Evolutionary conservation across 345 rosid genomes (phyloP), one percentile per base, ranked within the genome.

Genomic region (Citrus trifoliata): DNA sequence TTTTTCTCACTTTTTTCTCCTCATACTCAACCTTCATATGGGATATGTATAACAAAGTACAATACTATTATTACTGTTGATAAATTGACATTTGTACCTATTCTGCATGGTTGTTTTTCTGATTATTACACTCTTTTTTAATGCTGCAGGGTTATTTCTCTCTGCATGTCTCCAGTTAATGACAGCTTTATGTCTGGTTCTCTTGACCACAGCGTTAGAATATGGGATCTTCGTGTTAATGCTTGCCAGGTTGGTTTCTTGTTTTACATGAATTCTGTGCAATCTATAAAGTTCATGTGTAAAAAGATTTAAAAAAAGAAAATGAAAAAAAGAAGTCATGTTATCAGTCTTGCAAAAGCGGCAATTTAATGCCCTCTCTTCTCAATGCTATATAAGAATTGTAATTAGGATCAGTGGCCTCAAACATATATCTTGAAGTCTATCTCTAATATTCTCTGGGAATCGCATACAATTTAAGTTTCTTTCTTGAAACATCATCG

Each of bases 171-270:
- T 38, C 99, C 98, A 5, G 84, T 93, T 33, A 96, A 96, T 76
- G 99, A 96, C 76, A 94, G 98, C 89, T 96, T 96, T 92, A 96
- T 96, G 98, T 96, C 99, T 78, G 98, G 95, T 80, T 94, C 99
- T 65, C 93, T 96, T 27, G 99, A 96, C 82, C 93, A 92, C 70
- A 93, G 87, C 66, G 95, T 93, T 74, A 89, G 99, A 83, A 92
- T 96, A 48, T 96, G 99, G 99, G 99, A 96, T 89, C 99, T 96
- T 86, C 98, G 98, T 37, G 99, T 96, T 46, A 96, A 94, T 84
- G 94, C 94, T n/a, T 94, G 99, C 84, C 99, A 96, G 99, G 98
- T 96, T 82, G 22, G 91, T 83, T 83, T 81, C 80, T 56, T 51
- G 42, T 60, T 69, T 81, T 53, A 24, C 59, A 38, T 66, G 30